Evolutionary conservation across 73 alveolate species (phyloP), one percentile per base, ranked within the genome.

Genomic region (Tetrahymena thermophila): DNA sequence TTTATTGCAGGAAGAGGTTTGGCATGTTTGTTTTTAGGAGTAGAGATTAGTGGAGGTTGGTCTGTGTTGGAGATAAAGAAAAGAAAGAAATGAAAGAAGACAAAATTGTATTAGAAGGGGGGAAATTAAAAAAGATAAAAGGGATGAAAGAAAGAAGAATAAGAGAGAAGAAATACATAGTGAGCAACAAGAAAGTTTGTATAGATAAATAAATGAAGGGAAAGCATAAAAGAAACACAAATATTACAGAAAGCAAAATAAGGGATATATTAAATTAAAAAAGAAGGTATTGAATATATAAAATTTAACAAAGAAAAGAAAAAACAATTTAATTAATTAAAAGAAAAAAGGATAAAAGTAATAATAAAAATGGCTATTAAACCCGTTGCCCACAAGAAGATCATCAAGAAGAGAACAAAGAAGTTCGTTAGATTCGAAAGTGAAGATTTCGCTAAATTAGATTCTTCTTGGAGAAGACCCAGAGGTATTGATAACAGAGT

Each of bases 381-480:
- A 56, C 44, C 95, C 85, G 94, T 95, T 35, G 95, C 97, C 28
- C 97, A 95, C 85, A 95, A 95, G 57, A 85, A 93, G 85, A 38
- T 95, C 84, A 71, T 95, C 34, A 94, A 95, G 94, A 95, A 95
- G 85, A 95, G 97, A 95, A 85, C 95, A 42, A 95, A 95, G 94
- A 95, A 95, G 93, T 95, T 95, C 93, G 97, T 95, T 43, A 95
- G 97, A 95, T 95, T 95, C 94, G 97, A 95, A 40, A 85, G 95
- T 84, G 97, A 95, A 58, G 97, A 95, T 42, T 95, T 85, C 58
- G 94, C 95, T 35, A 96, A 94, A 83, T 94, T 94, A 31, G 85
- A 96, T 97, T 96, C 97, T 40, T 95, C 98, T 85, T 99, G 99
- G 99, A 99, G 99, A 97, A 98, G 98, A 97, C 99, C 99, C 44